Percentiles rank a stretch among this genome's conserved stretches.
These are phyloP conservation scores for Eucalyptus cladocalyx DNA, from an alignment of 345 rosid genomes.

Conservation along the genomic window DNA sequence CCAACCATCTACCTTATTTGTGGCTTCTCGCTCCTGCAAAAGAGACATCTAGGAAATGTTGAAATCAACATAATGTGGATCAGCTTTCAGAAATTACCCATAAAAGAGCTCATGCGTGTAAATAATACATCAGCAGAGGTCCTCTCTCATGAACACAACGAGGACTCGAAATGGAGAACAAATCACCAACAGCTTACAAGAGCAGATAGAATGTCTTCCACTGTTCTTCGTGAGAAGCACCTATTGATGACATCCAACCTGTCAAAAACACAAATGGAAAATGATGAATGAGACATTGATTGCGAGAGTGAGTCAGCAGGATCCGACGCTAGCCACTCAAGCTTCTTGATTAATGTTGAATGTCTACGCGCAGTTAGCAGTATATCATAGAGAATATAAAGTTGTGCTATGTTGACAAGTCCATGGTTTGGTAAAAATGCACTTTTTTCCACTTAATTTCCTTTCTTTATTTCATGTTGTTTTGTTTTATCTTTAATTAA, in stretches of 20 bases:
- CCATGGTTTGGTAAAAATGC: neutral
- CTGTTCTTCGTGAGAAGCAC: slow-evolving; percentile 66
- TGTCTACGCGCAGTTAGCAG: neutral
- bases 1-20: slow-evolving; percentile 38
- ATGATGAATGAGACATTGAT: neutral
- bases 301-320: neutral
- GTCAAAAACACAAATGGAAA: neutral
- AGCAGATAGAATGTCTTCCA: slow-evolving; percentile 69
- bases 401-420: neutral
- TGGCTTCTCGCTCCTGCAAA: slow-evolving; percentile 49
- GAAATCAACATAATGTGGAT: neutral
- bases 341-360: neutral
- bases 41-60: neutral
- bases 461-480: neutral
- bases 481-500: neutral
- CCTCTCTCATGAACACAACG: neutral
- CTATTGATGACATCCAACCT: slow-evolving; percentile 69
- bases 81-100: neutral
- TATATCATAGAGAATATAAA: neutral
- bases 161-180: neutral
- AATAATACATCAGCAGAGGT: neutral
- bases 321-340: neutral
- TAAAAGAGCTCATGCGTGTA: neutral
- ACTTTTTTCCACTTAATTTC: neutral
- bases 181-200: slow-evolving; percentile 38